Percentiles rank a stretch among this genome's conserved stretches.
Conservation (phyloP, 2,329 filamentous ascomycete species). For the Zalaria sp. region DNA sequence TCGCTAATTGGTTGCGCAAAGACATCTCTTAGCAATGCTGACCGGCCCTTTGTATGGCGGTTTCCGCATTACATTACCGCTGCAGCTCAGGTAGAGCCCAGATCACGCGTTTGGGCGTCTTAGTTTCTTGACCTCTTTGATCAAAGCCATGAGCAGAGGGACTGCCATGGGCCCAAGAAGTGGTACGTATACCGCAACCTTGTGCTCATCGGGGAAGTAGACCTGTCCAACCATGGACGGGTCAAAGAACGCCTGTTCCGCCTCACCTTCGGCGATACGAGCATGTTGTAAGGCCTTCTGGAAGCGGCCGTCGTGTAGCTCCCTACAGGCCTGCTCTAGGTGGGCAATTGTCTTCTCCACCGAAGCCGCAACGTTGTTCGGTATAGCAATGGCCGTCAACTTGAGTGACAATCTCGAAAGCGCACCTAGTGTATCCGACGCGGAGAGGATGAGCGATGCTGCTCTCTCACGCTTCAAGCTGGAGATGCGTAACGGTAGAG, state of each 20-base stretch:
- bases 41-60: too few species aligned
- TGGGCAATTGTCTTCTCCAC: slow-evolving; percentile 68
- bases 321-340: slow-evolving; percentile 61
- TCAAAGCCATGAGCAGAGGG: slow-evolving; percentile 66
- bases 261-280: slow-evolving; percentile 71
- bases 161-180: slow-evolving; percentile 83
- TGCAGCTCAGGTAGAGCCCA: too few species aligned
- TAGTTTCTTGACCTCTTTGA: slow-evolving; percentile 56
- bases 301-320: slow-evolving; percentile 47
- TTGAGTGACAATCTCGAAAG: slow-evolving; percentile 73
- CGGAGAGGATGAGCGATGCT: slow-evolving; percentile 71
- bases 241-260: slow-evolving; percentile 92
- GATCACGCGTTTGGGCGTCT: background rate
- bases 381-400: slow-evolving; percentile 82
- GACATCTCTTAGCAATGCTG: too few species aligned
- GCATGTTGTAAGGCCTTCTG: slow-evolving; percentile 63
- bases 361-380: slow-evolving; percentile 69
- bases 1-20: too few species aligned
- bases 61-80: too few species aligned
- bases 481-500: slow-evolving; percentile 70
- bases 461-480: slow-evolving; percentile 76
- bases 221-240: slow-evolving; percentile 98
- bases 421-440: slow-evolving; percentile 87
- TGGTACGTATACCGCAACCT: slow-evolving; percentile 89
- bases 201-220: slow-evolving; percentile 97